These are phyloP conservation scores for Collariella sp. DNA, from an alignment of 495 filamentous ascomycete species.

Conservation along the genomic window DNA sequence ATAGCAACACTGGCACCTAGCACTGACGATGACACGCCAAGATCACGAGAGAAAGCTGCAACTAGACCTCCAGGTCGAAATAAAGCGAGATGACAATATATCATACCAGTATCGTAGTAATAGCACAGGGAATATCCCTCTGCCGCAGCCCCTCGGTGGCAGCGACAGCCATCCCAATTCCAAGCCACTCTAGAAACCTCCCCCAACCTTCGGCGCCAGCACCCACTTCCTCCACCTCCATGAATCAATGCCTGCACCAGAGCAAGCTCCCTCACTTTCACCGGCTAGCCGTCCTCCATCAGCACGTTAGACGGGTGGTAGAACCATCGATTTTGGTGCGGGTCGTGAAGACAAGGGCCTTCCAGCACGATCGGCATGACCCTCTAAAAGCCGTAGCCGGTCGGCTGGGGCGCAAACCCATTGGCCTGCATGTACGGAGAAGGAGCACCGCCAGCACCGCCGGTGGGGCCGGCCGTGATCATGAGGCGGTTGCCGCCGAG, in stretches of 20 bases:
- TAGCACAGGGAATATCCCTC: slow-evolving; percentile 3
- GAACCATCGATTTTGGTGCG: slow-evolving; percentile 12
- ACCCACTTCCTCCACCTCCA: neutral
- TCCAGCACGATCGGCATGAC: slow-evolving; percentile 18
- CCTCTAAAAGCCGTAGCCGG: slow-evolving; percentile 52
- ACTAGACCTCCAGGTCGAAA: too few species aligned
- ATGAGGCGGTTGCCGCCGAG: slow-evolving; percentile 86
- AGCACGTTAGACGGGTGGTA: slow-evolving; percentile 13
- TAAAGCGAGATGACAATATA: slow-evolving; percentile 1
- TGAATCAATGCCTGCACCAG: neutral
- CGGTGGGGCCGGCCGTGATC: slow-evolving; percentile 85
- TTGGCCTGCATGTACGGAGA: slow-evolving; percentile 65
- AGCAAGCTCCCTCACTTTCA: slow-evolving; percentile 7
- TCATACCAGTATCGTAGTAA: slow-evolving; percentile 10
- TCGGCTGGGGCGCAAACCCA: slow-evolving; percentile 71
- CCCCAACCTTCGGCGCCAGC: neutral
- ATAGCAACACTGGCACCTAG: too few species aligned
- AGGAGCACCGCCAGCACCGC: slow-evolving; percentile 33
- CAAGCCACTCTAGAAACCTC: neutral
- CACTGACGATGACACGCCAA: too few species aligned
- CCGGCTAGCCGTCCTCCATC: neutral
- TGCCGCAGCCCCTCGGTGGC: neutral
- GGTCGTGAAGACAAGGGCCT: slow-evolving; percentile 21
- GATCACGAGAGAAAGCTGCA: too few species aligned
- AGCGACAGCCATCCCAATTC: neutral